These are phyloP conservation scores for Pseudopediastrum boryanum DNA, from an alignment of 139 green algal genomes.

Conservation along the genomic window DNA sequence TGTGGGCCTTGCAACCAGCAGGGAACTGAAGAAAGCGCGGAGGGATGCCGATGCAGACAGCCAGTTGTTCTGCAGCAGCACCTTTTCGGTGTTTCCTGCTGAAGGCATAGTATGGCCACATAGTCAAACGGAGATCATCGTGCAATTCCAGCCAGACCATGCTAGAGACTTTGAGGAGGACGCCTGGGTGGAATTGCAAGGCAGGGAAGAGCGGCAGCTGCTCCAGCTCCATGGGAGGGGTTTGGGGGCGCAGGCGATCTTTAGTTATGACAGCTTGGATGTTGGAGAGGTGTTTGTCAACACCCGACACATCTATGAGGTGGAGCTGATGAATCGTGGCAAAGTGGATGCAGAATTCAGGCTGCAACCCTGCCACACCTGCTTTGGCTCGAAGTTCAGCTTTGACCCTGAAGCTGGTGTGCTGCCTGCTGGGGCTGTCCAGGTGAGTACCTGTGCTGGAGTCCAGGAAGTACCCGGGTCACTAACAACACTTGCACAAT, in stretches of 20 bases:
- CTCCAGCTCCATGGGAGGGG: constrained; percentile 60
- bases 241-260: constrained; percentile 65
- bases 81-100: constrained; percentile 56
- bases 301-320: constrained; percentile 71
- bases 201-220: constrained; percentile 57
- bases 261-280: constrained; percentile 81
- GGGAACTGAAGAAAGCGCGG: constrained; percentile 9
- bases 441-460: no score
- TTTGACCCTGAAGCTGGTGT: constrained; percentile 73
- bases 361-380: constrained; percentile 24
- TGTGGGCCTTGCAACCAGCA: background rate
- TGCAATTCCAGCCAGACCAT: constrained; percentile 71
- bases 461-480: no score
- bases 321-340: constrained; percentile 79
- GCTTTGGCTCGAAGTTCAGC: constrained; percentile 71
- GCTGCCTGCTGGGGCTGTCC: constrained; percentile 44
- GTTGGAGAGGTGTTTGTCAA: constrained; percentile 82
- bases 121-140: constrained; percentile 70
- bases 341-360: constrained; percentile 63
- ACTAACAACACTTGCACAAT: no score
- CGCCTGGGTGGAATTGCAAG: constrained; percentile 69
- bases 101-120: constrained; percentile 65
- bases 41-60: constrained; percentile 24
- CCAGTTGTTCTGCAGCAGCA: constrained; percentile 53
- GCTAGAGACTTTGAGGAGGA: constrained; percentile 55